Evolutionary conservation across 345 rosid genomes (phyloP).

Genomic region (Melastoma malabathricum): DNA sequence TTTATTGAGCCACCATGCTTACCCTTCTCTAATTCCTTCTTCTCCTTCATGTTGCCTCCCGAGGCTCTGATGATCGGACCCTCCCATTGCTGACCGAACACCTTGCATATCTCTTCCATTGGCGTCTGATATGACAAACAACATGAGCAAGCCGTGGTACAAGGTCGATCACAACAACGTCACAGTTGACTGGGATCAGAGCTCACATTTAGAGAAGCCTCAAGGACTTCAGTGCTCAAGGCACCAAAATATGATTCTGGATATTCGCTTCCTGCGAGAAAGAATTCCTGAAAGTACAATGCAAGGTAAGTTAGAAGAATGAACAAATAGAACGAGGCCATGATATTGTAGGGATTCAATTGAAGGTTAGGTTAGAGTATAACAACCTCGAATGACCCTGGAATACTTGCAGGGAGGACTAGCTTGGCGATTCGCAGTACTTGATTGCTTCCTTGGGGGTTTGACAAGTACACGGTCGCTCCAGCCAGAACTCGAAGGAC

Average conservation of each 20-base stretch:
- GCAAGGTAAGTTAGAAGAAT: too few species aligned
- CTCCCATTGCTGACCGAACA: slow-evolving; percentile 19
- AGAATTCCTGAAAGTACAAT: slow-evolving; percentile 14
- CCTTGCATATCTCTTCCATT: slow-evolving; percentile 20
- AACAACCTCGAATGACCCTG: slow-evolving; percentile 20
- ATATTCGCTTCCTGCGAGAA: slow-evolving; percentile 16
- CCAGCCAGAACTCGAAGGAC: slow-evolving; percentile 26
- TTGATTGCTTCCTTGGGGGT: slow-evolving; percentile 13
- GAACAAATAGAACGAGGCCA: too few species aligned
- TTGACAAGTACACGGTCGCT: slow-evolving; percentile 12
- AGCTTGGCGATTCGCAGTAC: slow-evolving; percentile 20
- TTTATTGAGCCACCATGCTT: slow-evolving; percentile 9
- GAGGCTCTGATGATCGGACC: slow-evolving; percentile 19
- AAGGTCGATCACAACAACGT: not conserved
- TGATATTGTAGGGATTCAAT: not conserved
- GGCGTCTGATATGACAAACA: slow-evolving; percentile 17
- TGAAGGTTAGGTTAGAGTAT: too few species aligned
- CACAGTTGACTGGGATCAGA: not conserved
- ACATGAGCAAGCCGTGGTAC: too few species aligned
- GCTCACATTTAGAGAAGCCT: slow-evolving; percentile 33
- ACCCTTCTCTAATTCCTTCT: slow-evolving; percentile 4
- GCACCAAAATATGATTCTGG: slow-evolving; percentile 25
- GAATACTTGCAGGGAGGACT: slow-evolving; percentile 17
- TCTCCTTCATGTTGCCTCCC: slow-evolving; percentile 15
- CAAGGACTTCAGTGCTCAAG: slow-evolving; percentile 26